Conservation (phyloP, 805 yeast species). For the Barnettozyma sucrosica region DNA sequence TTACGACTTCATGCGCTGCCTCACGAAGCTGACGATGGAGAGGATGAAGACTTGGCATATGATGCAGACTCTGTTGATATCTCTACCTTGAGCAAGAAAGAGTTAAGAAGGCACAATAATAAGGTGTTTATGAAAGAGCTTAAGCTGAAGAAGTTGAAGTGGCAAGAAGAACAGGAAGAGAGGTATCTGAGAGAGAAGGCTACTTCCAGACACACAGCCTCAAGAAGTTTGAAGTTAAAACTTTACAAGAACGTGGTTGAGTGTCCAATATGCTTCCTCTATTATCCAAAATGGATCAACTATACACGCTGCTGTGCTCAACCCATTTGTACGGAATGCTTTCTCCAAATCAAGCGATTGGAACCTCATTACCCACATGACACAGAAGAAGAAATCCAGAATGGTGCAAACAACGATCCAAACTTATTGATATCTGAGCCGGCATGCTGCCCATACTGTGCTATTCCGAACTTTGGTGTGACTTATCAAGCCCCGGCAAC, state of each 20-base stretch:
- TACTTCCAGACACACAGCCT: constrained; percentile 33
- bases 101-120: constrained; percentile 34
- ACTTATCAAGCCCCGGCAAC: constrained; percentile 61
- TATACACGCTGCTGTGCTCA: constrained; percentile 84
- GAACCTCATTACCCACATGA: constrained; percentile 95
- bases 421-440: constrained; percentile 76
- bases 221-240: constrained; percentile 41
- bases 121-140: constrained; percentile 37
- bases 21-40: constrained; percentile 40
- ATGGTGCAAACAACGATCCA: constrained; percentile 36
- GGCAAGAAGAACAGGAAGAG: constrained; percentile 33
- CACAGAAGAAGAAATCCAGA: constrained; percentile 32
- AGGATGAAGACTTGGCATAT: constrained; percentile 56
- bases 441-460: constrained; percentile 91
- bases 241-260: constrained; percentile 69
- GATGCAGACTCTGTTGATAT: constrained; percentile 49
- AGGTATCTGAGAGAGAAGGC: constrained; percentile 31
- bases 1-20: constrained; percentile 52
- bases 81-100: constrained; percentile 34
- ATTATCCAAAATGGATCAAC: constrained; percentile 74
- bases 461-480: constrained; percentile 79
- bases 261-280: constrained; percentile 92
- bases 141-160: constrained; percentile 32
- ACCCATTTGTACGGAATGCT: constrained; percentile 93
- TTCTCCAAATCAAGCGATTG: constrained; percentile 86